Evolutionary conservation across 2,329 filamentous ascomycete genomes (phyloP), one percentile per base, ranked within the genome.

Genomic region (Alternaria infectoria): DNA sequence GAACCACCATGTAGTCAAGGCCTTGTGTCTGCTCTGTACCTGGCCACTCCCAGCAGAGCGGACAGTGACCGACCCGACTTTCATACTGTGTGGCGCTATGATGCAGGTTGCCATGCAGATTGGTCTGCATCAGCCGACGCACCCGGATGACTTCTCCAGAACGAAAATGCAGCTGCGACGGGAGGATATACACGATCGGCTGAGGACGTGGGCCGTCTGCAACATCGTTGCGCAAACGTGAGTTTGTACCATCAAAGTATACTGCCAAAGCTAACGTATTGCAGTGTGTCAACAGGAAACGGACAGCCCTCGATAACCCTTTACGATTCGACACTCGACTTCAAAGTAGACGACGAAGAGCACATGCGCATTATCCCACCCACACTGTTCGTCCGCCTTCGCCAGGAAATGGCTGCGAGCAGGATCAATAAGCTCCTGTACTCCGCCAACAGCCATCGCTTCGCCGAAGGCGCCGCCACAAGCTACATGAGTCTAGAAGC

Each of bases 91-190:
- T 69, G 92, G 92, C 56, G 88, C 93, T 65, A 93, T 95, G 91
- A 93, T 95, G 88, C 93, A 94, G 81, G 88, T 92, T 21, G 92
- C 92, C 9, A 93, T 93, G 68, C 91, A 93, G 68, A 93, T 94
- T 69, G 92, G 92, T 19, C 84, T 96, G 57, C 92, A 96, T 74
- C 87, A 92, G 51, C 92, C 92, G 12, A 93, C 90, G 58, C 90
- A 94, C 77, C 92, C 91, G 47, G 91, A 94, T 77, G 92, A 95
- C 77, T 96, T 95, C 77, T 93, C 91, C 2, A 84, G 91, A 54
- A 90, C 91, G 26, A 90, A 88, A 2, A 85, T 92, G 30, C 90
- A 93, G 69, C 83, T 95, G 43, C 91, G 91, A 70, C 90, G 90
- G 72, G 91, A 94, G 74, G 91, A 94, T 72, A 87, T 94, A 61